Base-by-base conservation (phyloP, 139 green algal species). In the Spirogloea muscicola region DNA sequence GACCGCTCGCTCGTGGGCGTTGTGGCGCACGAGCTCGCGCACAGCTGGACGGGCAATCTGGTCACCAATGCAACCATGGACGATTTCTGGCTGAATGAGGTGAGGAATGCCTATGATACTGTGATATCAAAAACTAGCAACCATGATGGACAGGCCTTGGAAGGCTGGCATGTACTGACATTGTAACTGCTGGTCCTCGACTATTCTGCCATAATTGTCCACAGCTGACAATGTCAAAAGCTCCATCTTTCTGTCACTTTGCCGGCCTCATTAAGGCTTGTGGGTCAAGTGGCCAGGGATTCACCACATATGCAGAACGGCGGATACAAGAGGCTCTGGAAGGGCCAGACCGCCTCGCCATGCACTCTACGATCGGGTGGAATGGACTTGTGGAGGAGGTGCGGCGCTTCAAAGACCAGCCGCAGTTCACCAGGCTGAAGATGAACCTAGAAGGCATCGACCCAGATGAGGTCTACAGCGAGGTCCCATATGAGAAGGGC, bases 21-120 rank as follows among this genome's bases (percentile, higher is more conserved):
- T 34, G 86, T 96, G 6, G 90, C 89, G 1, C 92, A 97, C 76
- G 92, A 97, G 82, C 93, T 98, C 33, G 88, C 91, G 0, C 92
- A 97, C 88, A 85, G 41, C 72, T 97, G 93, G 92, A 94, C 86
- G 0, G 92, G 92, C 29, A 96, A 96, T 80, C 84, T 96, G 49
- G 92, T 97, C 27, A 95, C 91, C 42, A 96, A 95, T 62, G 79
- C 74, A 1, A 86, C 80, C 2, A 95, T 88, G 90, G 81, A 92
- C 64, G 65, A 91, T 64, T 82, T 82, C 58, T 82, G 75, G 75
- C 57, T 82, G 18, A 81, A 79, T 13, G 70, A 79, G 49, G 59
- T 68, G 59, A 68, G 59, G 5, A 31, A 57, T 27, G n/a, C n/a
- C n/a, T n/a, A n/a, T n/a, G n/a, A n/a, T n/a, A n/a, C n/a, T n/a